Evolutionary conservation across 78 protist species (phyloP).

Genomic region (Capsaspora owczarzaki): DNA sequence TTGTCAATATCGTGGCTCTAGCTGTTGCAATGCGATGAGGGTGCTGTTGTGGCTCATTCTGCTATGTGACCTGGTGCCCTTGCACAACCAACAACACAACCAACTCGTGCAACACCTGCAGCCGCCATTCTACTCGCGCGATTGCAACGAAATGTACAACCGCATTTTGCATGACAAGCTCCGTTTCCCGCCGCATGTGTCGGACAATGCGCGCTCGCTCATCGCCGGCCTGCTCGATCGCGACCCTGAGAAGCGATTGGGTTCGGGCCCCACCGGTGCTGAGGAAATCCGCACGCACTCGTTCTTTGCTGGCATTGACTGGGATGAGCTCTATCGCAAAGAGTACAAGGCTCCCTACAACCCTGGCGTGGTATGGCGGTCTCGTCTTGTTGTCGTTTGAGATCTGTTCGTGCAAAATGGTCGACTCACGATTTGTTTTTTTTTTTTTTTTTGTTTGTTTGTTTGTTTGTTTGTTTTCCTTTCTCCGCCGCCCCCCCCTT

Average conservation of each 20-base stretch:
- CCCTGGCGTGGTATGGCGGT: constrained; percentile 22
- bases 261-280: constrained; percentile 15
- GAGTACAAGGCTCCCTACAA: constrained; percentile 38
- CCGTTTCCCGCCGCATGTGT: constrained; percentile 36
- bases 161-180: constrained; percentile 37
- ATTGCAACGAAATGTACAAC: constrained; percentile 44
- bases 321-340: not conserved
- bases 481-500: not conserved
- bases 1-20: not conserved
- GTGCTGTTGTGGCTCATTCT: not conserved
- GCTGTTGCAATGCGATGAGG: not conserved
- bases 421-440: not conserved
- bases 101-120: not conserved
- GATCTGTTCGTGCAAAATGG: not conserved
- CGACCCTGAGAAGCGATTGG: constrained; percentile 30
- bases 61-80: not conserved
- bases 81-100: not conserved
- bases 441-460: not conserved
- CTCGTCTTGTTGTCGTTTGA: not conserved
- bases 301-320: constrained; percentile 43
- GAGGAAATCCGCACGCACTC: constrained; percentile 22
- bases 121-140: constrained; percentile 51
- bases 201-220: constrained; percentile 7
- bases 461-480: not conserved
- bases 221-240: constrained; percentile 9